Evolutionary conservation across 116 monocot species (phyloP).

Genomic region (Cymodocea nodosa): DNA sequence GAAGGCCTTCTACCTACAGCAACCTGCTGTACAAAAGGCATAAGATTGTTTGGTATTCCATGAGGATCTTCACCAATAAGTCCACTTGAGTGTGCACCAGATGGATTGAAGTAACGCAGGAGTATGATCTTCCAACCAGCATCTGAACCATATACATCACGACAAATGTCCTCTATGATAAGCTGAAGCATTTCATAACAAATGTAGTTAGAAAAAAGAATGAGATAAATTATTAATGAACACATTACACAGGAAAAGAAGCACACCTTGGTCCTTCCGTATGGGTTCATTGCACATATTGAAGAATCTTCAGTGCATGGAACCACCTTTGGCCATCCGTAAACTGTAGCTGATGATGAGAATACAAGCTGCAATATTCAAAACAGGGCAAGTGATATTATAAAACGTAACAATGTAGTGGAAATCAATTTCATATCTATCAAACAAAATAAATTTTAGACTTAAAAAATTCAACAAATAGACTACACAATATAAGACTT

Average conservation of each 20-base stretch:
- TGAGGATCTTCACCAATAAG: constrained; percentile 87
- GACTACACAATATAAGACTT: too few relatives aligned
- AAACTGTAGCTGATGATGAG: constrained; percentile 95
- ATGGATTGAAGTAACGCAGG: constrained; percentile 94
- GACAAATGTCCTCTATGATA: constrained; percentile 88
- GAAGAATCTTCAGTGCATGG: constrained; percentile 92
- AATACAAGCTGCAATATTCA: constrained; percentile 59
- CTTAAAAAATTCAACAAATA: too few relatives aligned
- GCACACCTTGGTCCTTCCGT: constrained; percentile 85
- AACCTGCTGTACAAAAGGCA: constrained; percentile 95
- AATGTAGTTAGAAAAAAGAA: neutral
- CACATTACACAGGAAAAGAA: neutral
- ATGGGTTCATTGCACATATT: constrained; percentile 68
- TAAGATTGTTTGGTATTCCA: constrained; percentile 92
- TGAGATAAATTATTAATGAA: neutral
- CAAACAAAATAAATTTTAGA: neutral
- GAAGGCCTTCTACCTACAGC: constrained; percentile 77
- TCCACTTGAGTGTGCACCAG: constrained; percentile 93
- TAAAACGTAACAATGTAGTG: neutral
- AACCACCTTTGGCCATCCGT: constrained; percentile 89
- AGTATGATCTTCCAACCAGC: constrained; percentile 78
- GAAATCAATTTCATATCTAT: neutral
- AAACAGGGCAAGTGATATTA: neutral
- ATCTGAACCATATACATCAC: constrained; percentile 51
- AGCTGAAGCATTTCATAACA: constrained; percentile 36